Evolutionary conservation across 1,284 basidiomycete genomes (phyloP).

Genomic region (Gomphus bonarii): DNA sequence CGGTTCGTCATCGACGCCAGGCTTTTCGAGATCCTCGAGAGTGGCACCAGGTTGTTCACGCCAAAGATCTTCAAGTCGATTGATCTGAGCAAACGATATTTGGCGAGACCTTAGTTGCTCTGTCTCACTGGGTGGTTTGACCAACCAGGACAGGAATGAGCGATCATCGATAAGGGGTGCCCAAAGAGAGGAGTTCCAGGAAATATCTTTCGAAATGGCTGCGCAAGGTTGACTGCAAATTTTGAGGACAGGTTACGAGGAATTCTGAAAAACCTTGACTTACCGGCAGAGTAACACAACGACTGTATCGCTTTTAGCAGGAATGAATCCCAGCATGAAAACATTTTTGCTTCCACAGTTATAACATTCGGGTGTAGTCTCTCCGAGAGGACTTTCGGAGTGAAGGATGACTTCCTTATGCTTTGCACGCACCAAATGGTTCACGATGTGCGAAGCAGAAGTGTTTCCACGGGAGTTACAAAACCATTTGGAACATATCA

Average conservation of each 20-base stretch:
- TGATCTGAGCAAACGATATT: slow-evolving; percentile 95
- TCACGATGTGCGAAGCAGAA: slow-evolving; percentile 97
- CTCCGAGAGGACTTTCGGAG: slow-evolving; percentile 89
- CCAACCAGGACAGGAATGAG: slow-evolving; percentile 96
- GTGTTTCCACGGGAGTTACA: slow-evolving; percentile 99
- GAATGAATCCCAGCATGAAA: slow-evolving; percentile 98
- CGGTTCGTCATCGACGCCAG: slow-evolving; percentile 93
- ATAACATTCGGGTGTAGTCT: slow-evolving; percentile 97
- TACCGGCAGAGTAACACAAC: slow-evolving; percentile 96
- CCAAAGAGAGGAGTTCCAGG: slow-evolving; percentile 98
- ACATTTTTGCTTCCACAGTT: slow-evolving; percentile 99
- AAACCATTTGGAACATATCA: slow-evolving; percentile 97
- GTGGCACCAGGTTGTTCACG: slow-evolving; percentile 92
- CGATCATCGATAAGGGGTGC: slow-evolving; percentile 97
- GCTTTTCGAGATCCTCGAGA: slow-evolving; percentile 93
- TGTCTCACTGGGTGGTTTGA: slow-evolving; percentile 92
- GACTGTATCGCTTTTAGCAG: slow-evolving; percentile 97
- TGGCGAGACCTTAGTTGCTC: slow-evolving; percentile 93
- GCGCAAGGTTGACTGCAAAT: slow-evolving; percentile 85
- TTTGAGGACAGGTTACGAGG: neutral
- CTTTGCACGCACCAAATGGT: slow-evolving; percentile 96
- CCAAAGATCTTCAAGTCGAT: slow-evolving; percentile 96
- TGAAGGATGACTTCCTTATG: slow-evolving; percentile 98
- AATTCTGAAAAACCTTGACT: slow-evolving; percentile 19
- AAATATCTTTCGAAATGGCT: slow-evolving; percentile 93